Percentiles rank a stretch among this genome's conserved stretches.
Evolutionary conservation across 495 filamentous ascomycete genomes (phyloP).

Genomic region (Daldinia bambusicola): DNA sequence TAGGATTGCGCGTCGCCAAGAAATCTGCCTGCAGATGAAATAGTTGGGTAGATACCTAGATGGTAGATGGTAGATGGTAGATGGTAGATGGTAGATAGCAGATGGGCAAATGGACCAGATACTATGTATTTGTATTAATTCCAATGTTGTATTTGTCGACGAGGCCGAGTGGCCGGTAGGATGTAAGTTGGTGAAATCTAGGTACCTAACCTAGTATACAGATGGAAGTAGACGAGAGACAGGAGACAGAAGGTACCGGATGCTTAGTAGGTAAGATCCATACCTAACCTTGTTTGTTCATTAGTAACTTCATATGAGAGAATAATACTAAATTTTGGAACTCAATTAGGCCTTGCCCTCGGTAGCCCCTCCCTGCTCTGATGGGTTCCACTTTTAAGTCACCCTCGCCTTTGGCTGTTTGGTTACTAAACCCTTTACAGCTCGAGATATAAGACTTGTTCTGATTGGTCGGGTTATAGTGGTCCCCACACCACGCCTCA

Average conservation of each 20-base stretch:
- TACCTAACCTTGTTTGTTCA: too few relatives aligned
- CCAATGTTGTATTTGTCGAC: background rate
- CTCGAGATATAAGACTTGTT: constrained; percentile 18
- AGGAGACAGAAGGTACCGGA: background rate
- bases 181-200: background rate
- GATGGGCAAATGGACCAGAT: constrained; percentile 21
- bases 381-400: background rate
- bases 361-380: background rate
- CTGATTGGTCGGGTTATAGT: constrained; percentile 28
- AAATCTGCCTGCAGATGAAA: constrained; percentile 37
- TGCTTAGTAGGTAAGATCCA: too few relatives aligned
- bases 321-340: constrained; percentile 12
- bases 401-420: constrained; percentile 1
- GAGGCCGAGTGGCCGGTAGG: background rate
- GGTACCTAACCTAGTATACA: too few relatives aligned
- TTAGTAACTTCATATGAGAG: too few relatives aligned
- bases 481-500: constrained; percentile 27
- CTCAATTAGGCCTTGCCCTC: constrained; percentile 2
- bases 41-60: constrained; percentile 18
- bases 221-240: background rate
- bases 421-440: constrained; percentile 28
- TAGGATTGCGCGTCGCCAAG: constrained; percentile 53
- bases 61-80: background rate
- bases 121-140: background rate
- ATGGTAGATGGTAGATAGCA: too few relatives aligned